Conservation (phyloP, 2,329 filamentous ascomycete species). For the Ophiostoma himal-ulmi region DNA sequence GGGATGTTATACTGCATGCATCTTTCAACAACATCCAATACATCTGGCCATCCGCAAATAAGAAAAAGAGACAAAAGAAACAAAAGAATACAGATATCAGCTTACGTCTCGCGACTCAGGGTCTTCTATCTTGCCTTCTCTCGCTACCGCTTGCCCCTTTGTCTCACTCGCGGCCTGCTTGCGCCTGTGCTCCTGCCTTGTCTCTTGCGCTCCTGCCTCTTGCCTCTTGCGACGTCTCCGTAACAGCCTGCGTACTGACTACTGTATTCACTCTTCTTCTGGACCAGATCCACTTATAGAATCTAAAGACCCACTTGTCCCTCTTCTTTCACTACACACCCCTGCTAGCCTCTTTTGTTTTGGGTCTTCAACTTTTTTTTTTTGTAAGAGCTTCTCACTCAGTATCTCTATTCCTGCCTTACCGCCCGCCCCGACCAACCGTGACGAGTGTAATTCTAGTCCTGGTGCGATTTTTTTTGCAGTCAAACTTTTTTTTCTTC, state of each 20-base stretch:
- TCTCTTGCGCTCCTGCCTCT: neutral
- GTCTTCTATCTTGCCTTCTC: too few relatives aligned
- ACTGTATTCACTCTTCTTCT: neutral
- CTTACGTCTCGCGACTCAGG: too few relatives aligned
- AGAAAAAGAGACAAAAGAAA: too few relatives aligned
- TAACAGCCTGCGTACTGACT: neutral
- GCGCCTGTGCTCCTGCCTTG: neutral
- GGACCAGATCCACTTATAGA: neutral
- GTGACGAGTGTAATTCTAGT: slow-evolving; percentile 22
- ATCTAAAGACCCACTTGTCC: neutral
- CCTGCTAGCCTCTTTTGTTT: slow-evolving; percentile 16
- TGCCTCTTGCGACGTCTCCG: slow-evolving; percentile 8
- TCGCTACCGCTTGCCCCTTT: too few relatives aligned
- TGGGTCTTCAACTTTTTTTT: slow-evolving; percentile 4
- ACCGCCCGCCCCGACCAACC: slow-evolving; percentile 25
- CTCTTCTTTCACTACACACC: neutral
- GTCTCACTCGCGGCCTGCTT: neutral
- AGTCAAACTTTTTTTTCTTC: neutral
- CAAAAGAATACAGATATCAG: too few relatives aligned
- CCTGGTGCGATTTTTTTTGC: slow-evolving; percentile 13
- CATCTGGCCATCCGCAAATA: too few relatives aligned
- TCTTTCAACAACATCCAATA: too few relatives aligned
- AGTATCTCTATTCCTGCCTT: slow-evolving; percentile 16
- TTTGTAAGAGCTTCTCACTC: neutral
- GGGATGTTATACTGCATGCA: too few relatives aligned